A percentile compares a stretch with the other conserved stretches of the same genome.
phyloP scores from a whole-genome alignment of 768 basidiomycete species.

The Tylopilus intermedius region DNA sequence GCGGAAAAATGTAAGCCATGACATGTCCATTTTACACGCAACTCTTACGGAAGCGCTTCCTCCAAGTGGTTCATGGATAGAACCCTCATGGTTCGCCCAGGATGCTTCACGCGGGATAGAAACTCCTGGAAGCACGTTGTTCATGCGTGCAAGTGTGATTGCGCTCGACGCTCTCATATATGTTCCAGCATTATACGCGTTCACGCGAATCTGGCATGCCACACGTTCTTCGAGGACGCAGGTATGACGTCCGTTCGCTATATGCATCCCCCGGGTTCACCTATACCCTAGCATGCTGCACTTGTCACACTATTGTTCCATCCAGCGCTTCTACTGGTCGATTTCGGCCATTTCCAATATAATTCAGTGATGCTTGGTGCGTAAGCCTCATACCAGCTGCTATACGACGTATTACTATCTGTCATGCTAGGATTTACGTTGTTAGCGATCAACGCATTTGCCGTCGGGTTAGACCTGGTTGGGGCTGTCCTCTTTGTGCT shows the following conservation, averaged over 20 bases:
- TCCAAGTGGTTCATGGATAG: slow-evolving; percentile 44
- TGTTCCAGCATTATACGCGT: slow-evolving; percentile 66
- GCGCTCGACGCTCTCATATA: slow-evolving; percentile 67
- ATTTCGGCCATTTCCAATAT: slow-evolving; percentile 94
- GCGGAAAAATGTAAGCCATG: slow-evolving; percentile 62
- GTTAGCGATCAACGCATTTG: slow-evolving; percentile 65
- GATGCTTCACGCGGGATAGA: slow-evolving; percentile 71
- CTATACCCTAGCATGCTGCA: slow-evolving; percentile 40
- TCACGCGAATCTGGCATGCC: slow-evolving; percentile 60
- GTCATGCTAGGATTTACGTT: slow-evolving; percentile 57
- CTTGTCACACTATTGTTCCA: slow-evolving; percentile 72
- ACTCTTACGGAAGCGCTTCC: slow-evolving; percentile 2
- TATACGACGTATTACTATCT: not conserved
- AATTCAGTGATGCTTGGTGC: slow-evolving; percentile 90
- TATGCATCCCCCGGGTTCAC: not conserved
- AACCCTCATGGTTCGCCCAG: slow-evolving; percentile 66
- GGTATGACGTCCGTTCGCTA: slow-evolving; percentile 37
- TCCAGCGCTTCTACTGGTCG: slow-evolving; percentile 78
- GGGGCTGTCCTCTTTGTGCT: slow-evolving; percentile 79
- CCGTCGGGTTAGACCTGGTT: slow-evolving; percentile 59
- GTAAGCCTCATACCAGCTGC: slow-evolving; percentile 13
- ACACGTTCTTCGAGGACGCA: slow-evolving; percentile 72
- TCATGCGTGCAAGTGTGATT: slow-evolving; percentile 78
- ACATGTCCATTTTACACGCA: slow-evolving; percentile 7
- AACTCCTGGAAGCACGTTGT: slow-evolving; percentile 58